Evolutionary conservation across 2,329 filamentous ascomycete genomes (phyloP), one percentile per base, ranked within the genome.

Genomic region (Neocatenulostroma microsporum): DNA sequence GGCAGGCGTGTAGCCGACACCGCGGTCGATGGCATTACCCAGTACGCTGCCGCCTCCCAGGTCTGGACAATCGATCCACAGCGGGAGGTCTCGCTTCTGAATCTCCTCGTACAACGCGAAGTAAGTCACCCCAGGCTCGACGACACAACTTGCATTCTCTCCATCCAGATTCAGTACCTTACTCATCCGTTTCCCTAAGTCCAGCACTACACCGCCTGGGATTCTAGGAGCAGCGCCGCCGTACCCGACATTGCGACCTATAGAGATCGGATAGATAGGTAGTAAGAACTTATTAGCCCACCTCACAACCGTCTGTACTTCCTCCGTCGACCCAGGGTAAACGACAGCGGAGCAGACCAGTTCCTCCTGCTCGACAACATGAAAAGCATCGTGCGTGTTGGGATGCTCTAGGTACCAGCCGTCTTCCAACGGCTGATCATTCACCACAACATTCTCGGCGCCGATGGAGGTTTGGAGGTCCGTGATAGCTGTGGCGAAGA

Each of bases 101-200:
- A 73, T 50, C 34, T 70, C 61, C 13, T 73, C 61, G 41, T 74
- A 62, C 7, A 76, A 56, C 19, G 63, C 62, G 34, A 67, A 64
- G 46, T 67, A 76, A 0, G 70, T 69, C 0, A 76, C 72, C 1
- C 73, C 73, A 0, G 73, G 73, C 48, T 76, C 72, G 3, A 76
- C 62, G 1, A 76, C 53, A 27, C 62, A 68, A 36, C 62, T 71
- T 14, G 67, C 68, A 24, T 63, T 64, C 10, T 70, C 64, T 0
- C 59, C 62, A 46, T 72, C 66, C 10, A 76, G 63, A 23, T 72
- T 61, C 8, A 76, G 47, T 6, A 76, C 62, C 45, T 61, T 63
- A 48, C 70, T 68, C 72, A 77, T 73, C 25, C 67, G 59, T 23
- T 54, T 62, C 3, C 71, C 72, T 13, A 75, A 58, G 41, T 74